These are phyloP conservation scores for Scolecobasidium constrictum DNA, from an alignment of 2,329 filamentous ascomycete species.

Conservation along the genomic window DNA sequence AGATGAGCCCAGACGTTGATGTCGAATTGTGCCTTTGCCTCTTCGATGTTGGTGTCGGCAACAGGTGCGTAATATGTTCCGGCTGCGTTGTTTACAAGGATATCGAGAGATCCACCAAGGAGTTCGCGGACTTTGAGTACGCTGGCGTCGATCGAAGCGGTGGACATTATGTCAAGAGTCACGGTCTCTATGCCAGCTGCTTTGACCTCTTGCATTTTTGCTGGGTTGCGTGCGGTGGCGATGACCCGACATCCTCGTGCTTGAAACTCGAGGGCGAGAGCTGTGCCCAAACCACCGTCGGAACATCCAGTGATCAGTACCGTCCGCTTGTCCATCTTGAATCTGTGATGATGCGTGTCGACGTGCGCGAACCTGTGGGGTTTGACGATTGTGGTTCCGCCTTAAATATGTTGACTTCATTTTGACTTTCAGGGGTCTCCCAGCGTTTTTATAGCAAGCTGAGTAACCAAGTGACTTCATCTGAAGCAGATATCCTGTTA, in stretches of 20 bases:
- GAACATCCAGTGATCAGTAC: no score
- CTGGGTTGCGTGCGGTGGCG: slow-evolving; percentile 43
- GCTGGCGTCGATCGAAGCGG: slow-evolving; percentile 36
- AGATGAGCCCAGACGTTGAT: background rate
- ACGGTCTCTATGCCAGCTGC: slow-evolving; percentile 42
- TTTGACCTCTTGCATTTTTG: slow-evolving; percentile 37
- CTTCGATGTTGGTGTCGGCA: slow-evolving; percentile 23
- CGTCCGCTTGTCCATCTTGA: no score
- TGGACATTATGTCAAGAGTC: slow-evolving; percentile 40
- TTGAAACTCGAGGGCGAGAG: slow-evolving; percentile 49
- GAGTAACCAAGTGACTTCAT: no score
- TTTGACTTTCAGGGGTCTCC: no score
- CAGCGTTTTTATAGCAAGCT: no score
- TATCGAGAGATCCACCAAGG: slow-evolving; percentile 39
- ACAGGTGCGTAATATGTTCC: background rate
- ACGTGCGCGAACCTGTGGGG: no score
- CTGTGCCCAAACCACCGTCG: slow-evolving; percentile 46
- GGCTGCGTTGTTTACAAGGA: slow-evolving; percentile 49
- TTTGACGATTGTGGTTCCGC: no score
- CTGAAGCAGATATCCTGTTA: no score
- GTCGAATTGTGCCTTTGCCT: slow-evolving; percentile 33
- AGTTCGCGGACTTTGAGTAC: slow-evolving; percentile 34
- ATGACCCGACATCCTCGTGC: slow-evolving; percentile 38
- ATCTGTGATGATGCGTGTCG: no score
- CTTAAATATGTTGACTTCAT: no score